Evolutionary conservation across 352 stramenopile species (phyloP).

Genomic region (Globisporangium orthogonon): DNA sequence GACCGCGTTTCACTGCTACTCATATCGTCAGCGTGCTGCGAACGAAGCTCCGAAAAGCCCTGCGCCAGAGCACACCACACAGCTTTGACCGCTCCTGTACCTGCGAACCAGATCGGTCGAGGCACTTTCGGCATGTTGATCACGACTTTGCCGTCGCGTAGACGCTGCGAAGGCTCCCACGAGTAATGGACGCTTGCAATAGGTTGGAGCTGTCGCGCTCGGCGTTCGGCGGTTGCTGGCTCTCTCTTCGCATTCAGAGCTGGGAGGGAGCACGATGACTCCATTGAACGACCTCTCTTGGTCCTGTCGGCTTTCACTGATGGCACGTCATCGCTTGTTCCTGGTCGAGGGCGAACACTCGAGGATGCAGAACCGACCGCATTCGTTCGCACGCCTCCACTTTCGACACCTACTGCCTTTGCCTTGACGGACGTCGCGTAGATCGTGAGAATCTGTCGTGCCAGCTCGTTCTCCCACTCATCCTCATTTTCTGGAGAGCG

Average conservation of each 20-base stretch:
- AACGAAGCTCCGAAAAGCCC: constrained; percentile 27
- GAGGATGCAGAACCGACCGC: not conserved
- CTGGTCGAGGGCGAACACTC: not conserved
- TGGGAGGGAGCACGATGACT: constrained; percentile 19
- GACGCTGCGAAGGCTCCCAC: constrained; percentile 56
- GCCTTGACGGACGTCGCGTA: constrained; percentile 74
- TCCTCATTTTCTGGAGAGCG: constrained; percentile 51
- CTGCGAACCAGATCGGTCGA: constrained; percentile 80
- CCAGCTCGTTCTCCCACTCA: constrained; percentile 90
- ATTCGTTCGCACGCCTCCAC: not conserved
- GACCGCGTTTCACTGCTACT: constrained; percentile 2
- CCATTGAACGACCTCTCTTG: not conserved
- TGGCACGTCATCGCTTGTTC: not conserved
- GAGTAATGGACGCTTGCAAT: constrained; percentile 43
- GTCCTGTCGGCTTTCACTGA: not conserved
- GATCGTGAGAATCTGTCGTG: constrained; percentile 85
- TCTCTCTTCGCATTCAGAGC: not conserved
- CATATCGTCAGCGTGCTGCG: not conserved
- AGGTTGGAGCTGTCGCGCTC: not conserved
- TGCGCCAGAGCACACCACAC: constrained; percentile 76
- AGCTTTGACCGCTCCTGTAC: constrained; percentile 71
- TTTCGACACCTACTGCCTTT: constrained; percentile 23
- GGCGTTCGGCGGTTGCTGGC: not conserved
- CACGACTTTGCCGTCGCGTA: constrained; percentile 52
- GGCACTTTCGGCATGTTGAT: constrained; percentile 81